phyloP scores from a whole-genome alignment of 1,139 yeast species.

The Taiozyma onychis region DNA sequence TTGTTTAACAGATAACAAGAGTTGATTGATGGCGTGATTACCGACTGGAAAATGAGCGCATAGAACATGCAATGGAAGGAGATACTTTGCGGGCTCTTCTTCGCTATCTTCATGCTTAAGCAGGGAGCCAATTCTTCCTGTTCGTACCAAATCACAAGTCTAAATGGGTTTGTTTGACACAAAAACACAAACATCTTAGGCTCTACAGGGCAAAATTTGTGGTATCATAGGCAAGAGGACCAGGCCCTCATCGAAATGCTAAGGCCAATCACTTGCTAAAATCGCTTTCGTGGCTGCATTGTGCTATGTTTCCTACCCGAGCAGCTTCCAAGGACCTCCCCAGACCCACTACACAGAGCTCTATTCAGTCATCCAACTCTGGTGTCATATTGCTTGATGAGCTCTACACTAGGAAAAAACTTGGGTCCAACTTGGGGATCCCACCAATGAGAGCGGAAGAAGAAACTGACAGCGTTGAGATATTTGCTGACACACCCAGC shows the following conservation, averaged over 20 bases:
- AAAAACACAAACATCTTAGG: neutral
- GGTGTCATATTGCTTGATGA: constrained; percentile 6
- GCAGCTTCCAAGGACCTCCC: neutral
- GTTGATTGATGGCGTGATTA: too few species aligned
- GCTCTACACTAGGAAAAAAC: neutral
- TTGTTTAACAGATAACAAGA: too few species aligned
- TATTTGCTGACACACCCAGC: constrained; percentile 1
- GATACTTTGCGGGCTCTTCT: too few species aligned
- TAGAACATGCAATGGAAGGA: too few species aligned
- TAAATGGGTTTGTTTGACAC: neutral
- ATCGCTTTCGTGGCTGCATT: neutral
- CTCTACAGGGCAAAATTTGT: neutral
- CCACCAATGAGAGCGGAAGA: neutral
- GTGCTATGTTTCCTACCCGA: neutral
- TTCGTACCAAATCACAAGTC: neutral
- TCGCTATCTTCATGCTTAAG: too few species aligned
- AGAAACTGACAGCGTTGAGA: neutral
- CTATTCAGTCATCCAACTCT: constrained; percentile 17
- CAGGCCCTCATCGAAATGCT: neutral
- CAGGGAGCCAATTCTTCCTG: too few species aligned
- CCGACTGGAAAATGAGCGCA: too few species aligned
- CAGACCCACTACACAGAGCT: constrained; percentile 10
- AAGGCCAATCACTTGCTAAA: neutral
- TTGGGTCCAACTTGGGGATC: neutral
- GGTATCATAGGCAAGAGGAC: neutral